These are phyloP conservation scores for Monosporascus ibericus DNA, from an alignment of 2,329 filamentous ascomycete species.

Conservation along the genomic window DNA sequence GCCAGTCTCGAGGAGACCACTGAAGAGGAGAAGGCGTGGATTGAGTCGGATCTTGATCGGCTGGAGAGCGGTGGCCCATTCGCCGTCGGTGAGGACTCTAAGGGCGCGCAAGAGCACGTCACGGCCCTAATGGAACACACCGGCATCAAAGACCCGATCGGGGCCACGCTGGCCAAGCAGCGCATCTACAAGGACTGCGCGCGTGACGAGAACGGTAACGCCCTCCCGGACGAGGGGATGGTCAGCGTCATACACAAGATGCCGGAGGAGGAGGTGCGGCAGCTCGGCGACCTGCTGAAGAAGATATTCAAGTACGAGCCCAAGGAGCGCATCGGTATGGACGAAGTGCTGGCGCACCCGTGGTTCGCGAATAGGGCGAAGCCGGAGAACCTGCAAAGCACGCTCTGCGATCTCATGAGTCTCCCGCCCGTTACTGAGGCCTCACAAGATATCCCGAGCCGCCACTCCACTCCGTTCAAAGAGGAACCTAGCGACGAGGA, in stretches of 20 bases:
- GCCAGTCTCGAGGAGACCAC: neutral
- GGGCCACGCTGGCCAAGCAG: neutral
- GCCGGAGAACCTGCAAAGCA: neutral
- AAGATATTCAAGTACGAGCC: constrained; percentile 3
- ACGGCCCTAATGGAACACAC: neutral
- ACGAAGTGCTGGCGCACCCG: constrained; percentile 1
- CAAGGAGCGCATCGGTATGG: constrained; percentile 1
- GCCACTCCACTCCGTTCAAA: neutral
- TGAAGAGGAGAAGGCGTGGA: neutral
- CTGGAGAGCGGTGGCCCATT: neutral
- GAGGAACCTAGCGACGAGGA: neutral
- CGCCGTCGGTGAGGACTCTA: too few species aligned
- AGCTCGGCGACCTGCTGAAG: neutral
- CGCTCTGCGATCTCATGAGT: neutral
- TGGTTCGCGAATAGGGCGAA: neutral
- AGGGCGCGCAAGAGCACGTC: neutral
- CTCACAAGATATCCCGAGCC: neutral
- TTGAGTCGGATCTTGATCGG: neutral
- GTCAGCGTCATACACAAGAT: neutral
- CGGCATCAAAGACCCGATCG: neutral
- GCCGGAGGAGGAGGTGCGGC: neutral
- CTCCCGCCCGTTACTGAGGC: neutral
- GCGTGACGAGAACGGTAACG: neutral
- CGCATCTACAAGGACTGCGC: neutral
- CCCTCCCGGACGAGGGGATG: neutral